Conservation (phyloP, 78 protist genomes). For the Anaeramoeba flamelloides region DNA sequence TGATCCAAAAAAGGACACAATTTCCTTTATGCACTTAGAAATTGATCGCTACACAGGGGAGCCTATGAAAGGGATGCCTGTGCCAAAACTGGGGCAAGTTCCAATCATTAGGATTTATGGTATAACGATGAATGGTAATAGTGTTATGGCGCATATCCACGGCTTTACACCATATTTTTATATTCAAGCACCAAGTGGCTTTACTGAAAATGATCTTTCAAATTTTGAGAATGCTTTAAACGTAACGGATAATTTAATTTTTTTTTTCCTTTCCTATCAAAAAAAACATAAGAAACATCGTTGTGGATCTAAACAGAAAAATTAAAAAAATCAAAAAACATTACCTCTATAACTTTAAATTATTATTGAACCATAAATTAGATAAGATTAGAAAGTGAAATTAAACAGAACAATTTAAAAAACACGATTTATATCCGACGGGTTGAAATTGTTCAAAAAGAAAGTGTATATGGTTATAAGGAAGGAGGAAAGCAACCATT, state of each 20-base stretch:
- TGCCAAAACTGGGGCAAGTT: background rate
- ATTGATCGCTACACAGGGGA: background rate
- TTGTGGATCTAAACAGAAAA: background rate
- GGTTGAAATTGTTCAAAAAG: background rate
- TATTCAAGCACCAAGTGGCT: slow-evolving; percentile 14
- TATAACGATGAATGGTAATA: slow-evolving; percentile 70
- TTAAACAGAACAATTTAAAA: background rate
- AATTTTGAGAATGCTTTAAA: background rate
- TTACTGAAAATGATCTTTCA: background rate
- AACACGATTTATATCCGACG: background rate
- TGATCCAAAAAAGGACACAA: background rate
- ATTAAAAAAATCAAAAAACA: no score
- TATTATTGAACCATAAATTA: background rate
- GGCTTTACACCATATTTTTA: slow-evolving; percentile 92
- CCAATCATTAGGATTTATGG: slow-evolving; percentile 86
- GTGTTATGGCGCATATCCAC: slow-evolving; percentile 70
- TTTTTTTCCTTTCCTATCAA: background rate
- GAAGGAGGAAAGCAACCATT: background rate
- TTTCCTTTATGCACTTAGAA: background rate
- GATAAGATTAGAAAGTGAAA: background rate
- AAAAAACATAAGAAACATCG: background rate
- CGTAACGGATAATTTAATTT: no score
- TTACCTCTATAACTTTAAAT: background rate
- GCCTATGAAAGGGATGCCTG: background rate
- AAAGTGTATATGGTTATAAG: background rate